Evolutionary conservation across 2,329 filamentous ascomycete genomes (phyloP), one percentile per base, ranked within the genome.

Genomic region (Incumbomyces lentus): DNA sequence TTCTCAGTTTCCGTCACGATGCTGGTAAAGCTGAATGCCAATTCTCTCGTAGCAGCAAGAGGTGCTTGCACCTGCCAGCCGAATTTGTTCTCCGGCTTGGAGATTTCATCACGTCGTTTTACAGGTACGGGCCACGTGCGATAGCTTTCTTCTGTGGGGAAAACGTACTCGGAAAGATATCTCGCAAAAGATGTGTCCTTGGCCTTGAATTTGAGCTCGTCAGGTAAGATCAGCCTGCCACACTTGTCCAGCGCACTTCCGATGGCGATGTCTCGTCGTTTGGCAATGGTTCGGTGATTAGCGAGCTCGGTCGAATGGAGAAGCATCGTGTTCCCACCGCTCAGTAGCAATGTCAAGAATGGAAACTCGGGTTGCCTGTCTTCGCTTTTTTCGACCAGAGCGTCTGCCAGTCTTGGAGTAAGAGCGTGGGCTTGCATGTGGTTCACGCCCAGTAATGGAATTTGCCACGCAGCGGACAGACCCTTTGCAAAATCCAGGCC

Each of bases 371-470:
- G 84, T 10, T 41, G 26, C 3, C 37, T 13, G 33, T 37, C 35
- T 4, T 34, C 11, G 6, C 22, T 16, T 17, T 30, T 16, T 34
- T 31, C 37, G 18, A 22, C n/a, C 49, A 90, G 64, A 4, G 84
- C 84, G 29, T 71, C 67, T 3, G 82, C 81, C 35, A 98, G 75
- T 8, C 87, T 75, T 13, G 90, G 85, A 14, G 92, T 96, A 52
- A 98, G 68, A 14, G 92, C 84, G 64, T 98, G 92, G 10, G 89
- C 92, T 63, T 95, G 89, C 92, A 98, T 96, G 64, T 98, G 92
- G 63, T 98, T 85, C 1, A 95, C 85, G 1, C 81, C 92, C 1
- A 96, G 64, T 29, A 96, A 69, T 2, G 90, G 89, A 32, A 88
- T 75, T 53, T 80, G 75, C 86, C 86, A 94, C 32, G 86, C 88